phyloP scores from a whole-genome alignment of 2,329 filamentous ascomycete species.

The Penicillium sp. region DNA sequence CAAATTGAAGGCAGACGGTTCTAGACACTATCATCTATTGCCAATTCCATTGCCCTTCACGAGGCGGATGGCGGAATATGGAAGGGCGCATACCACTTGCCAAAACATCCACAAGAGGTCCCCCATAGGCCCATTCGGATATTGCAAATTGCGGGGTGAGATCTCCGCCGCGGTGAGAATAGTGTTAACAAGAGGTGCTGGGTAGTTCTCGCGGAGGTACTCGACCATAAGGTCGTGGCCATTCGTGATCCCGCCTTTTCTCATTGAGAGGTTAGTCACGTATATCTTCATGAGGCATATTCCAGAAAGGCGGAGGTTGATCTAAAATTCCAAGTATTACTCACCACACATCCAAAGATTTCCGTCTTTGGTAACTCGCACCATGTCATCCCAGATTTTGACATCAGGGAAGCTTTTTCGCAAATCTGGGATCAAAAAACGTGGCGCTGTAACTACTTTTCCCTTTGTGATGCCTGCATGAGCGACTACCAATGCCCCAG shows the following conservation, averaged over 20 bases:
- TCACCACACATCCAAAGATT: constrained; percentile 28
- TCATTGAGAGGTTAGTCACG: not conserved
- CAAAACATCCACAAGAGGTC: constrained; percentile 17
- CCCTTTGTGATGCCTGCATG: constrained; percentile 25
- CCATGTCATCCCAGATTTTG: constrained; percentile 20
- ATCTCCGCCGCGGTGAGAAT: constrained; percentile 39
- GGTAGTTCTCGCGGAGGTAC: constrained; percentile 23
- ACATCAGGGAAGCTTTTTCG: constrained; percentile 25
- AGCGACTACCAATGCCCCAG: constrained; percentile 22
- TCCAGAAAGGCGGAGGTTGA: not conserved
- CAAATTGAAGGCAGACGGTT: not conserved
- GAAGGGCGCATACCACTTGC: constrained; percentile 19
- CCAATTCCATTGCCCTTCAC: not conserved
- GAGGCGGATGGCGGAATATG: constrained; percentile 7
- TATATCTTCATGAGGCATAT: not conserved
- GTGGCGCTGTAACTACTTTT: constrained; percentile 23
- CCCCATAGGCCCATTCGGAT: constrained; percentile 15
- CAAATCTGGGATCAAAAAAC: constrained; percentile 22
- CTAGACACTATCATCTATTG: not conserved
- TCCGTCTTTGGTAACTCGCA: constrained; percentile 22
- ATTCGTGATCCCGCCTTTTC: constrained; percentile 28
- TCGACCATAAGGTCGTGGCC: constrained; percentile 26
- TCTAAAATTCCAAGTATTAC: not conserved
- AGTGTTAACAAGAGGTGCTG: constrained; percentile 29
- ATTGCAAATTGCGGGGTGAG: constrained; percentile 24